phyloP scores from a whole-genome alignment of 176 grass and related monocot species.

The Aegilops speltoides region DNA sequence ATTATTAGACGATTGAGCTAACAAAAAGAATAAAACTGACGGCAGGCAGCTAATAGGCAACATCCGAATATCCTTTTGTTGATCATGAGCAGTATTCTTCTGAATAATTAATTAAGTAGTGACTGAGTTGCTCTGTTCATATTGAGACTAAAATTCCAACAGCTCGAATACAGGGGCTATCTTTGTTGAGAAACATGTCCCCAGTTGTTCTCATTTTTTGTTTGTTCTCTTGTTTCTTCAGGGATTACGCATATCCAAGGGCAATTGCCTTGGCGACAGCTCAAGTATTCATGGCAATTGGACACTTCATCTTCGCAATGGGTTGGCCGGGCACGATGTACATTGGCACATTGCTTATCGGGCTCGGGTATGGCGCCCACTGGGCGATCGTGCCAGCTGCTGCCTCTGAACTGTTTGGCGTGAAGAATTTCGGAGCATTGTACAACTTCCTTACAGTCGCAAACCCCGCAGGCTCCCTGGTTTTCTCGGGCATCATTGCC shows the following conservation, averaged over 20 bases:
- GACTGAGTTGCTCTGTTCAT: neutral
- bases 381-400: conserved; percentile 64
- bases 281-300: conserved; percentile 75
- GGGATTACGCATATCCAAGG: conserved; percentile 84
- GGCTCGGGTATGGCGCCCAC: conserved; percentile 58
- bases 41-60: neutral
- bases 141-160: neutral
- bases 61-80: neutral
- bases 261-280: conserved; percentile 67
- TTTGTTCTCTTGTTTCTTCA: conserved; percentile 15
- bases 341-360: conserved; percentile 49
- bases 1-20: neutral
- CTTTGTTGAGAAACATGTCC: neutral
- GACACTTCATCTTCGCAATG: conserved; percentile 85
- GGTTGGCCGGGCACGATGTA: conserved; percentile 64
- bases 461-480: conserved; percentile 79
- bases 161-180: neutral
- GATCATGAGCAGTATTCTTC: conserved; percentile 6
- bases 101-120: neutral
- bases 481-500: conserved; percentile 91
- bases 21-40: neutral
- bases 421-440: conserved; percentile 67
- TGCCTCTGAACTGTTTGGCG: conserved; percentile 63
- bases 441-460: conserved; percentile 66
- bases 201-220: neutral